Base-by-base conservation (phyloP, 768 basidiomycete species). In the Austroboletus festivus region DNA sequence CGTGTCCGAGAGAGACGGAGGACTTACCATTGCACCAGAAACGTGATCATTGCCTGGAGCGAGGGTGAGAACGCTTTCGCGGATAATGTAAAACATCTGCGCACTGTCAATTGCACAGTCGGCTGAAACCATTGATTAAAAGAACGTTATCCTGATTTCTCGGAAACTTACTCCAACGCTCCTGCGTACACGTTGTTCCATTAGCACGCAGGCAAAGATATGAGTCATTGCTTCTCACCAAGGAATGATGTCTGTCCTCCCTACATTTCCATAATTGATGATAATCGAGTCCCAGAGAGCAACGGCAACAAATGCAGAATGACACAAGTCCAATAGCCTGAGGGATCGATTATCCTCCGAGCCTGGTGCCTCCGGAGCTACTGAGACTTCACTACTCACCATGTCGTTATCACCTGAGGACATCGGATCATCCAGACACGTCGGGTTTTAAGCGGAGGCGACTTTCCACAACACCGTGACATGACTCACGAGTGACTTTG, bases 251-350 rank as follows among this genome's bases (percentile, higher is more conserved):
- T 63, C 51, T 10, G 45, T 1, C 23, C 2, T 38, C 15, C 1
- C 4, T 19, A 52, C 9, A 38, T 63, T 42, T 3, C 63, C 63
- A 38, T 60, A 65, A 15, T n/a, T 20, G 3, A 19, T 20, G 38
- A 63, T 52, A 21, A 62, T 39, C n/a, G 62, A 49, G 38, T 60
- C 52, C 62, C 62, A 63, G 19, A 65, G 35, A 28, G 63, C 47
- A 16, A 55, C 13, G 5, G 44, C 52, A 18, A 65, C 23, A 26
- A 65, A 51, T 9, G 35, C 48, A 15, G 63, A 62, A 44, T 63
- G 63, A n/a, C 42, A 52, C 39, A 65, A 21, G 38, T 63, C 63
- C 8, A 63, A 51, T 0, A 62, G 8, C 62, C 62, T 62, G 26
- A 47, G 4, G 8, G 5, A 31, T 31, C 0, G 4, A 34, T 50